Percentiles rank a stretch among this genome's conserved stretches.
phyloP scores from a whole-genome alignment of 2,329 filamentous ascomycete species.

The Ilyonectria mors-panacis region DNA sequence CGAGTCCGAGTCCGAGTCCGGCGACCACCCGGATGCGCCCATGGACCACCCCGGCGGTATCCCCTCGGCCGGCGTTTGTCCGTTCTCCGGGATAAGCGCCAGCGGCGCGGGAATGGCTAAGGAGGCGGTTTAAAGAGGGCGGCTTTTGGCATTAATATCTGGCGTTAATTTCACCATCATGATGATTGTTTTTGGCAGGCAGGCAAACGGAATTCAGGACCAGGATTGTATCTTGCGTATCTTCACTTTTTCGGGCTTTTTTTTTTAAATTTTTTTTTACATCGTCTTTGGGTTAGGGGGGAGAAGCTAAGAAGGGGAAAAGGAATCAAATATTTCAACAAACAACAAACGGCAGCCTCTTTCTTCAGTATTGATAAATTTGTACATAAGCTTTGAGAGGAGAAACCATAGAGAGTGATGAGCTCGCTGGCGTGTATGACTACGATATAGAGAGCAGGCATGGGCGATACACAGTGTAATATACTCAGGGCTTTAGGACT shows the following conservation, averaged over 20 bases:
- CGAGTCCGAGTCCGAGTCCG: constrained; percentile 34
- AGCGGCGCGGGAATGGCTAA: constrained; percentile 31
- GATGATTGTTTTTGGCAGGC: constrained; percentile 14
- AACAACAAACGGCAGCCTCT: constrained; percentile 3
- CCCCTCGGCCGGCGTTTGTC: constrained; percentile 42
- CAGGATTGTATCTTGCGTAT: constrained; percentile 14
- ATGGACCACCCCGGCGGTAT: constrained; percentile 35
- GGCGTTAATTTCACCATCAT: constrained; percentile 26
- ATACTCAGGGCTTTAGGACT: constrained; percentile 4
- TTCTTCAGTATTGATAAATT: neutral
- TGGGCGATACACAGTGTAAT: constrained; percentile 1
- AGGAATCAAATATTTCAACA: constrained; percentile 13
- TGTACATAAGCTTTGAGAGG: neutral
- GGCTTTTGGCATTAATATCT: neutral
- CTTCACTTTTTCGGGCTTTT: neutral
- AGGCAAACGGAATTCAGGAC: constrained; percentile 27
- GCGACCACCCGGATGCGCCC: constrained; percentile 16
- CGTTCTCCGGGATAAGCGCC: constrained; percentile 46
- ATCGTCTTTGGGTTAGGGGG: constrained; percentile 6
- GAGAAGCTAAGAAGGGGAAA: neutral
- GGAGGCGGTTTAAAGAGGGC: constrained; percentile 9
- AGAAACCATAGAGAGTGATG: neutral
- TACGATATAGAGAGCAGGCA: constrained; percentile 5
- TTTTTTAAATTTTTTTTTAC: too few relatives aligned
- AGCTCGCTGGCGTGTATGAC: constrained; percentile 1